Evolutionary conservation across 2,329 filamentous ascomycete species (phyloP).

Genomic region (Stagonosporopsis tanaceti): DNA sequence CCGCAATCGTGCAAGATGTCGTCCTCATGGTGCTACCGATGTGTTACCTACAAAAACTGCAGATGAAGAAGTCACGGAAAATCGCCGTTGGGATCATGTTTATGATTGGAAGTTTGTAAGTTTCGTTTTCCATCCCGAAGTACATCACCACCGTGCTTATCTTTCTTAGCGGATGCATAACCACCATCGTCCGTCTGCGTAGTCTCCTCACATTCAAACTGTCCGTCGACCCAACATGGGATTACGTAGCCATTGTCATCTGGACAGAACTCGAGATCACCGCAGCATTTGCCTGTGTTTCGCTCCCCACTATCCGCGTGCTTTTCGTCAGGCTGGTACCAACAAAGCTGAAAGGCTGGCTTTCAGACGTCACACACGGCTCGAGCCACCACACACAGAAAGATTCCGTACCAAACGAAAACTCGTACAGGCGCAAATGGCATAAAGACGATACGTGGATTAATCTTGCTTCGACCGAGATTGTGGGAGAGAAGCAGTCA

Average conservation of each 20-base stretch:
- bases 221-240: conserved; percentile 31
- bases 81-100: neutral
- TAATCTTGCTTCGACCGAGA: neutral
- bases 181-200: conserved; percentile 32
- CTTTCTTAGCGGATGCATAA: conserved; percentile 28
- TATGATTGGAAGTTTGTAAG: conserved; percentile 3
- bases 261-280: conserved; percentile 32
- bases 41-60: neutral
- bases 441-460: conserved; percentile 1
- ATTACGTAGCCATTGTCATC: conserved; percentile 28
- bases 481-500: neutral
- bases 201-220: conserved; percentile 27
- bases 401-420: neutral
- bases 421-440: neutral
- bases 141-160: neutral
- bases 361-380: neutral
- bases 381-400: neutral
- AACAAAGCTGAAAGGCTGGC: neutral
- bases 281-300: conserved; percentile 11
- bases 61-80: neutral
- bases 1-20: conserved; percentile 27
- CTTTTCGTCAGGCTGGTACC: conserved; percentile 17
- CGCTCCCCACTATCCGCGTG: conserved; percentile 22
- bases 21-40: conserved; percentile 26
- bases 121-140: neutral